A percentile compares a stretch with the other conserved stretches of the same genome.
These are phyloP conservation scores for Leccinum barrowsii DNA, from an alignment of 768 basidiomycete species.

Conservation along the genomic window DNA sequence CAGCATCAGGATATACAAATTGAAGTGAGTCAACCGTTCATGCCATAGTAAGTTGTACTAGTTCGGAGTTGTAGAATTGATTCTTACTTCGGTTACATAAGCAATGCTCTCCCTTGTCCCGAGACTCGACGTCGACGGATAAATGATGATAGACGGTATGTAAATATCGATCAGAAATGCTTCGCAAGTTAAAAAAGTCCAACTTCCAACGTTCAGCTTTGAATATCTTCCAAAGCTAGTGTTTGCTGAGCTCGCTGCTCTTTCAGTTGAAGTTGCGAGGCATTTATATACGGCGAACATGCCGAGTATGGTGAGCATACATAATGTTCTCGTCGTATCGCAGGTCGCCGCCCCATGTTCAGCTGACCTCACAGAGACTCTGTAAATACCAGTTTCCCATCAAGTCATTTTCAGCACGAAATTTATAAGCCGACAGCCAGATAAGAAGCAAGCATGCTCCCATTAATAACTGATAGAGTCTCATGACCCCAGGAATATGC, in stretches of 20 bases:
- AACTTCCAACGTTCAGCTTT: background rate
- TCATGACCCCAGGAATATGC: conserved; percentile 15
- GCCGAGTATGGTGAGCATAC: background rate
- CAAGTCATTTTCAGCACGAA: background rate
- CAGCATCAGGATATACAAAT: no score
- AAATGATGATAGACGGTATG: background rate
- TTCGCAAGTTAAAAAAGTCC: background rate
- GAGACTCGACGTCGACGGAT: no score
- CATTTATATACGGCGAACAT: background rate
- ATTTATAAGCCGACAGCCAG: conserved; percentile 1
- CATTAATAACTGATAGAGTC: background rate
- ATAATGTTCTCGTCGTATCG: background rate
- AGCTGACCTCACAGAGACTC: background rate
- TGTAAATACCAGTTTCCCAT: background rate
- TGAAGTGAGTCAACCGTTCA: no score
- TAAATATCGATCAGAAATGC: background rate
- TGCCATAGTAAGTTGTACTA: no score
- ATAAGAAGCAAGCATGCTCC: background rate
- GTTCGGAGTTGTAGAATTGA: no score
- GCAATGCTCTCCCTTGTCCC: no score
- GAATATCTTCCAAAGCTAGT: background rate
- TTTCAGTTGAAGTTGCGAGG: background rate
- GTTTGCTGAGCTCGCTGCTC: background rate
- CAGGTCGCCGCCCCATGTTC: background rate
- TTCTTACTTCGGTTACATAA: no score